Percentiles rank a stretch among this genome's conserved stretches.
phyloP scores from a whole-genome alignment of 306 rosid species.

The Castanospermum australe region DNA sequence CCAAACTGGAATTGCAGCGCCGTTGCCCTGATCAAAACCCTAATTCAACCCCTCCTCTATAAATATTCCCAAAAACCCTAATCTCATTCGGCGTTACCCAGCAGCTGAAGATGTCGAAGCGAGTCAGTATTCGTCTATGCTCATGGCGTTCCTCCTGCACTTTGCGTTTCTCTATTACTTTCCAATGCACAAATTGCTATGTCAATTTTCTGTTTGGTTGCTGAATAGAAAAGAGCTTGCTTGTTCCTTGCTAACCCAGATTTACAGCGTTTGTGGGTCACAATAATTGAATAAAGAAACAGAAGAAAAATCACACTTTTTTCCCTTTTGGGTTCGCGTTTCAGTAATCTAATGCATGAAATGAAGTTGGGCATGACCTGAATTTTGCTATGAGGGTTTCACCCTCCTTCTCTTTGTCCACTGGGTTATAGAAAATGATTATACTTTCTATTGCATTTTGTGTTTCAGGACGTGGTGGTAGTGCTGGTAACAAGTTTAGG shows the following conservation, averaged over 20 bases:
- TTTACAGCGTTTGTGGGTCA: background rate
- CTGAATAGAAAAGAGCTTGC: background rate
- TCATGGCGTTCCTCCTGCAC: too few relatives aligned
- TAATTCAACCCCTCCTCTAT: conserved; percentile 28
- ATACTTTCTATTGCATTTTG: background rate
- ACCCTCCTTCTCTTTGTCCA: background rate
- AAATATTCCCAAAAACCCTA: conserved; percentile 22
- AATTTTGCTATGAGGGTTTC: background rate
- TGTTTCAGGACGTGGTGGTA: conserved; percentile 63
- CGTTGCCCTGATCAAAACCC: conserved; percentile 39
- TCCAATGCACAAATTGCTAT: background rate
- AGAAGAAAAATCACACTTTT: background rate
- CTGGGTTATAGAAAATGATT: background rate
- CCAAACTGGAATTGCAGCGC: background rate
- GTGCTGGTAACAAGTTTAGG: conserved; percentile 70
- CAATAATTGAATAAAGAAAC: background rate
- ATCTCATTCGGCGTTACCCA: background rate
- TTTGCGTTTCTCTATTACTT: background rate
- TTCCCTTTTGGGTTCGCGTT: background rate
- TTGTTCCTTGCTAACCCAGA: background rate
- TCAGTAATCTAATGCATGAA: background rate
- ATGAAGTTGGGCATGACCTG: background rate
- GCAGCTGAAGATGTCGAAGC: conserved; percentile 58
- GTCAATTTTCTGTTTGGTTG: background rate
- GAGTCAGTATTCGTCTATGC: conserved; percentile 28